phyloP scores from a whole-genome alignment of 1,284 basidiomycete species.

The Bondarzewia mesenterica region DNA sequence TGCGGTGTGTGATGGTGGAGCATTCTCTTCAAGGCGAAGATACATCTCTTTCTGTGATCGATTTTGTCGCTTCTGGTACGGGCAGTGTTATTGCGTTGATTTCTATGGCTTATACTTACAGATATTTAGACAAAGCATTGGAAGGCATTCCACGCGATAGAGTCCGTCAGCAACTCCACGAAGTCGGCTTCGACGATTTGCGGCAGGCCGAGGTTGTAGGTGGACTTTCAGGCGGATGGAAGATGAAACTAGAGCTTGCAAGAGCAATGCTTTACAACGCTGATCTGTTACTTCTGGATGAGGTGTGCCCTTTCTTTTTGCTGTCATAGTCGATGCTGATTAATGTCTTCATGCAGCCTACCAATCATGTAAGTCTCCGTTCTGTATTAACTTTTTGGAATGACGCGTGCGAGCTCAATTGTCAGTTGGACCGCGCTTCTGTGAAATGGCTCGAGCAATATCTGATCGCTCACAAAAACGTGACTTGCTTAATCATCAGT shows the following conservation, averaged over 20 bases:
- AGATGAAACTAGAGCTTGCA: constrained; percentile 94
- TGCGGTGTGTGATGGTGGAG: constrained; percentile 93
- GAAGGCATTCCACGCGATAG: constrained; percentile 51
- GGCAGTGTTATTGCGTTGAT: constrained; percentile 5
- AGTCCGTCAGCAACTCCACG: constrained; percentile 71
- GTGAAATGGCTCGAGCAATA: constrained; percentile 94
- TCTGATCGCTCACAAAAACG: constrained; percentile 69
- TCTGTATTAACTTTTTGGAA: too few relatives aligned
- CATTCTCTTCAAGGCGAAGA: constrained; percentile 94
- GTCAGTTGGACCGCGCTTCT: constrained; percentile 85
- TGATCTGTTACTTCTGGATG: constrained; percentile 86
- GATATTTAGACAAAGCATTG: constrained; percentile 44
- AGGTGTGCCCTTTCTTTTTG: constrained; percentile 33
- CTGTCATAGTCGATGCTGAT: neutral
- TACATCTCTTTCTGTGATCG: constrained; percentile 70
- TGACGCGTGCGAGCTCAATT: too few relatives aligned
- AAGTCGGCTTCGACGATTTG: constrained; percentile 88
- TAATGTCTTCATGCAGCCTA: constrained; percentile 59
- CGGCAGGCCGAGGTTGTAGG: constrained; percentile 84
- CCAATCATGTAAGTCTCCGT: constrained; percentile 78
- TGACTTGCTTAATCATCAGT: constrained; percentile 93
- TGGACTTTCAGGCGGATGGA: constrained; percentile 96
- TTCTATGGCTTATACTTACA: neutral
- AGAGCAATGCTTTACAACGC: constrained; percentile 97
- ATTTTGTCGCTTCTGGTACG: constrained; percentile 82